Base-by-base conservation (phyloP, 352 stramenopile species). In the Globisporangium spiculum region DNA sequence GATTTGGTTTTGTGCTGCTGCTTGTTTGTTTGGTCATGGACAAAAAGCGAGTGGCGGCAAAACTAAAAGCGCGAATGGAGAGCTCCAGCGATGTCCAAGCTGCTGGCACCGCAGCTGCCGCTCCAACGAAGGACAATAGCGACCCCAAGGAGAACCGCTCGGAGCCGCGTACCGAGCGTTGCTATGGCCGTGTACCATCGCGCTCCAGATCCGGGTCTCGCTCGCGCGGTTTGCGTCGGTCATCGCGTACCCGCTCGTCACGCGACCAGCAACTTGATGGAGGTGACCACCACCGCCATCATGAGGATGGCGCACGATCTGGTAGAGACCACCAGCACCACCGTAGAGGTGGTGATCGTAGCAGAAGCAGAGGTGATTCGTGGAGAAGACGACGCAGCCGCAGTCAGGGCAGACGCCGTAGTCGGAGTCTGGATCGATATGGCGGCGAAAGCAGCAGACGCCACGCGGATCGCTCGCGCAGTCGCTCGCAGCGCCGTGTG, bases 401-500 rank as follows among this genome's bases (percentile, higher is more conserved):
- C 56, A 69, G 65, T 20, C 67, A 48, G 32, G 38, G 22, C 8
- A 27, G 57, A 22, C 61, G 48, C 16, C 46, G 63, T 41, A 65
- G 66, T 32, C 32, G 68, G 30, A 67, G 67, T n/a, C 44, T 50
- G 54, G 63, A 58, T 50, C 41, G 48, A 16, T 52, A 61, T 38
- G 22, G 22, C 18, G 32, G 50, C 36, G n/a, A 32, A 16, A 55
- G 61, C 36, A 46, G 41, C 22, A 72, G 66, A 52, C 60, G 59
- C n/a, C n/a, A 50, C 36, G 27, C 8, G 5, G 34, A 56, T 30
- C 66, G 63, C 6, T 70, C 52, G 16, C 58, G 65, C 16, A 71
- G 63, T 30, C 68, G 56, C 32, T 74, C 68, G 9, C 58, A 50
- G 1, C n/a, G 32, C 9, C 59, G 58, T 7, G 18, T 58, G 20